These are phyloP conservation scores for Plasmodium vinckei DNA, from an alignment of 169 alveolate species.

Conservation along the genomic window DNA sequence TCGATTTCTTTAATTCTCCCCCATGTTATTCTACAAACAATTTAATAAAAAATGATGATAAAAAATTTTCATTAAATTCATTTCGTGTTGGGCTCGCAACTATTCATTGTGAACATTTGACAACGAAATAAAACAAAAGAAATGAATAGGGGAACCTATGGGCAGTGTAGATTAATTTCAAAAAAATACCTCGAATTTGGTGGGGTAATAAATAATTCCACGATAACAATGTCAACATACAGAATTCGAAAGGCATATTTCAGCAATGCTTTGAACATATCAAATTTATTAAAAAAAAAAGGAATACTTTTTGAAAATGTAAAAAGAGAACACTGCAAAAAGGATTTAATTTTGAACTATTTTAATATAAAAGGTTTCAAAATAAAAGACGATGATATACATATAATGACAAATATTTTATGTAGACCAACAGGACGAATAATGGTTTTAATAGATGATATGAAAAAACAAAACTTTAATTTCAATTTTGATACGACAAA, in stretches of 20 bases:
- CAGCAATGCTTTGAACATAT: slow-evolving; percentile 52
- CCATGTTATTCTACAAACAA: too few species aligned
- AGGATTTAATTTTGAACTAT: slow-evolving; percentile 49
- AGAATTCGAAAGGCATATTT: slow-evolving; percentile 18
- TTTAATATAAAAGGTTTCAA: slow-evolving; percentile 77
- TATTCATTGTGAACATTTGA: too few species aligned
- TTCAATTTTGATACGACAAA: slow-evolving; percentile 73
- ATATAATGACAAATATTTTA: slow-evolving; percentile 83
- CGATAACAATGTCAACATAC: not conserved
- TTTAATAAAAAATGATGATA: too few species aligned
- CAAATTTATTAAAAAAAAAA: slow-evolving; percentile 53
- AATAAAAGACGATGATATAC: slow-evolving; percentile 79
- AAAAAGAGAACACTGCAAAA: slow-evolving; percentile 65
- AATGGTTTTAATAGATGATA: slow-evolving; percentile 78
- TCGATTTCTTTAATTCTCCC: too few species aligned
- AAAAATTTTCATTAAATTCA: too few species aligned
- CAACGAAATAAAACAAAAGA: too few species aligned
- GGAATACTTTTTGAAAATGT: slow-evolving; percentile 72
- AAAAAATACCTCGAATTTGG: too few species aligned
- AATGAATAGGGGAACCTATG: too few species aligned
- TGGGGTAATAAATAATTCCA: too few species aligned
- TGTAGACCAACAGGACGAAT: slow-evolving; percentile 83
- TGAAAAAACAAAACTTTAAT: slow-evolving; percentile 79
- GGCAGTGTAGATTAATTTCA: too few species aligned
- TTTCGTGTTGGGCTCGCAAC: too few species aligned